A percentile compares a stretch with the other conserved stretches of the same genome.
Conservation (phyloP, 805 yeast genomes). For the Ogataea wickerhamii region DNA sequence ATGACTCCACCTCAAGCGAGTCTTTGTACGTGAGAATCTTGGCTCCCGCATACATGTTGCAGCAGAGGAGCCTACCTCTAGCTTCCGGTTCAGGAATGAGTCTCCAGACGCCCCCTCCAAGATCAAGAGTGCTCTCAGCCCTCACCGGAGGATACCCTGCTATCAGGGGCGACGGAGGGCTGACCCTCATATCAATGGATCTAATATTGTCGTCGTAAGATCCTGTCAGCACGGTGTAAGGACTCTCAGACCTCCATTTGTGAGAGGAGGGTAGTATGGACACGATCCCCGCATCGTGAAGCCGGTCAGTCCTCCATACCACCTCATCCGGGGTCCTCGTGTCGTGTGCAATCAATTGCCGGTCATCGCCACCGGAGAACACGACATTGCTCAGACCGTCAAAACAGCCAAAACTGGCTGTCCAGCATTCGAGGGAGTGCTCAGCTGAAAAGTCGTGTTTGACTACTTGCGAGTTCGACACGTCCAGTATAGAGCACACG, state of each 20-base stretch:
- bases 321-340: conserved; percentile 36
- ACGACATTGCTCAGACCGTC: conserved; percentile 54
- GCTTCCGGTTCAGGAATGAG: conserved; percentile 54
- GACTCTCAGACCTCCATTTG: conserved; percentile 40
- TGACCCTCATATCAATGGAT: conserved; percentile 61
- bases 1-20: conserved; percentile 33
- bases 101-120: conserved; percentile 97
- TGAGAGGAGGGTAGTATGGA: conserved; percentile 57
- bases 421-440: conserved; percentile 88
- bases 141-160: conserved; percentile 50
- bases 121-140: conserved; percentile 39
- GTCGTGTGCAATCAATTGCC: conserved; percentile 72
- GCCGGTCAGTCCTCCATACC: conserved; percentile 41
- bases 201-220: conserved; percentile 84
- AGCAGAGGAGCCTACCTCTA: conserved; percentile 56
- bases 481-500: conserved; percentile 42
- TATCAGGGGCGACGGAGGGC: conserved; percentile 38
- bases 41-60: conserved; percentile 97
- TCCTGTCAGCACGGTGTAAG: conserved; percentile 72
- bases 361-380: conserved; percentile 91
- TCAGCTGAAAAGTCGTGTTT: conserved; percentile 29
- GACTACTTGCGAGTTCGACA: conserved; percentile 15
- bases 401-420: conserved; percentile 62
- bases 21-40: conserved; percentile 48
- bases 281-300: conserved; percentile 91